Evolutionary conservation across 2,329 filamentous ascomycete genomes (phyloP).

Genomic region (Diaporthe ilicicola): DNA sequence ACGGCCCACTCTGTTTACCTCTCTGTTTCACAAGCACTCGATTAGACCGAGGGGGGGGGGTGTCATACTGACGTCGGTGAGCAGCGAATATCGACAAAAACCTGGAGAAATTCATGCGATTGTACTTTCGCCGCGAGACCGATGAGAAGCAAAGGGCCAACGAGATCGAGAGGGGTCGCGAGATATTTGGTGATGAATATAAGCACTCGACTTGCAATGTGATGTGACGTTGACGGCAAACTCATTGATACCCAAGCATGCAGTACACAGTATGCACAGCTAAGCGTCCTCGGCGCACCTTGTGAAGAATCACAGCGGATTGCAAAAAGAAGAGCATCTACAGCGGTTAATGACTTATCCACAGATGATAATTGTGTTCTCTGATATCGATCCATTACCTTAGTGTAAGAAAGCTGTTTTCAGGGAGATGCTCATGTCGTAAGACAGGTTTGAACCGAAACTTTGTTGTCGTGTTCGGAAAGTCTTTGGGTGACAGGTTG

Average conservation of each 20-base stretch:
- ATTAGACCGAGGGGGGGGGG: neutral
- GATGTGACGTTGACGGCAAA: neutral
- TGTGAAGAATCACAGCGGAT: neutral
- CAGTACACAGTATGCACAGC: conserved; percentile 25
- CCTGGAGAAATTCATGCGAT: conserved; percentile 74
- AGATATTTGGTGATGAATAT: conserved; percentile 75
- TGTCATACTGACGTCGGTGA: neutral
- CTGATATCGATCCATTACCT: neutral
- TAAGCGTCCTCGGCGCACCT: neutral
- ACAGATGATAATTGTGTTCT: neutral
- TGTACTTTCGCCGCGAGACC: conserved; percentile 78
- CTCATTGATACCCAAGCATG: conserved; percentile 29
- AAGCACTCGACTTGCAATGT: conserved; percentile 61
- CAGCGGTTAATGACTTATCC: too few relatives aligned
- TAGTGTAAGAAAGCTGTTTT: neutral
- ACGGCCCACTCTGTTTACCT: too few relatives aligned
- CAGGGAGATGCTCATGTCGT: neutral
- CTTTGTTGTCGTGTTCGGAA: too few relatives aligned
- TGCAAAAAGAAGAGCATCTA: neutral
- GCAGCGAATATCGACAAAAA: conserved; percentile 74
- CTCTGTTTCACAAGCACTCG: neutral
- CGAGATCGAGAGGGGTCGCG: conserved; percentile 77
- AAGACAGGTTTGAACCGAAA: too few relatives aligned
- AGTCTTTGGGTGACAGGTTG: too few relatives aligned
- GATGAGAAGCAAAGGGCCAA: conserved; percentile 75